These are phyloP conservation scores for Aegilops bicornis DNA, from an alignment of 176 grass and related monocot genomes.

Conservation along the genomic window DNA sequence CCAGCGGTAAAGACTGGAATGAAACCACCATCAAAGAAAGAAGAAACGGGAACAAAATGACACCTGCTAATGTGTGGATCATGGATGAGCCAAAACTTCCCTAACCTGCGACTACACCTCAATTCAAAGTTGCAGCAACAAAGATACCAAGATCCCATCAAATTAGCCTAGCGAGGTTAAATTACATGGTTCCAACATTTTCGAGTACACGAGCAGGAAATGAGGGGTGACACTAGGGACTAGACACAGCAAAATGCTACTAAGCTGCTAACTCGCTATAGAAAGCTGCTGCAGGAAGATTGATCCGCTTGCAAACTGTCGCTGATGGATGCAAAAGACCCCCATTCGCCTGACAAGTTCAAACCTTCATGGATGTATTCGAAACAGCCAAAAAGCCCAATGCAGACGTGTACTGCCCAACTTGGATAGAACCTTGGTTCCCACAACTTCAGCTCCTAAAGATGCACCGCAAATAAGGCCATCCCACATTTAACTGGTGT, in stretches of 20 bases:
- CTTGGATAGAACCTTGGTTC: constrained; percentile 2
- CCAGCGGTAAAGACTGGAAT: not conserved
- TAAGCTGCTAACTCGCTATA: constrained; percentile 23
- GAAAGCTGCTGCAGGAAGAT: constrained; percentile 25
- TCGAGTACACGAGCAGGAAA: constrained; percentile 15
- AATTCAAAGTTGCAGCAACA: constrained; percentile 8
- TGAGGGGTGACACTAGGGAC: not conserved
- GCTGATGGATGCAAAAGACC: not conserved
- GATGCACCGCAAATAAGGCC: not conserved
- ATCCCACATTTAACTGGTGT: constrained; percentile 17
- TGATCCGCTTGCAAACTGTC: not conserved
- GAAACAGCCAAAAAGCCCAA: not conserved
- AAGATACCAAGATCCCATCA: not conserved
- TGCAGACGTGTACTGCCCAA: not conserved
- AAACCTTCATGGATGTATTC: constrained; percentile 6
- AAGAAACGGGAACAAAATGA: not conserved
- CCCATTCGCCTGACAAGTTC: not conserved
- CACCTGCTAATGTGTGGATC: not conserved
- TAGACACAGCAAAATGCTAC: constrained; percentile 26
- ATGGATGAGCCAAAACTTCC: not conserved
- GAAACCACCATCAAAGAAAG: not conserved
- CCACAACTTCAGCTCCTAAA: not conserved
- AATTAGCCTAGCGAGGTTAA: not conserved
- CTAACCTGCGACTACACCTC: not conserved
- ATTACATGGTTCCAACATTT: constrained; percentile 22